Base-by-base conservation (phyloP, 805 yeast species). In the Metschnikowia henanensis region DNA sequence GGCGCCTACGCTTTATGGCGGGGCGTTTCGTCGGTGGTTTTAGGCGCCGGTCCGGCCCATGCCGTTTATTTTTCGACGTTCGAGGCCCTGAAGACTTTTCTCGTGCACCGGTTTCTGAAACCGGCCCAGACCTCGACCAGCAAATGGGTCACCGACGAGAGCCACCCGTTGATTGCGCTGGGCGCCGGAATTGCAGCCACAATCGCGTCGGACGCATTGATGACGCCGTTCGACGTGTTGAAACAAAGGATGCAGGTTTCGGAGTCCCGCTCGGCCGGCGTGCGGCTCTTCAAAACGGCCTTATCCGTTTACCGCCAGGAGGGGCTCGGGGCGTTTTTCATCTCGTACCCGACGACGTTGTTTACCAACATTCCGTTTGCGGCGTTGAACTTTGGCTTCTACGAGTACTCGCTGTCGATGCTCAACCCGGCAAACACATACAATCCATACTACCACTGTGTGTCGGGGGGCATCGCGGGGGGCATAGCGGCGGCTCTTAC, bases 11-110 rank as follows among this genome's bases (percentile, higher is more conserved):
- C 96, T 0, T 75, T 94, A 22, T 92, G 97, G 96, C 76, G 95
- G 59, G 99, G 99, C 43, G 87, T 92, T 15, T 83, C 89, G 19
- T 86, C 96, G 1, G 95, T 94, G 47, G 83, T 90, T 2, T 61
- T 92, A 49, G 99, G 99, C 30, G 97, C 99, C 15, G 99, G 99
- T 6, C 99, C 99, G 2, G 97, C 98, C 3, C 99, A 92, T 68
- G 98, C 98, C 3, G 85, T 94, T 6, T 92, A 94, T 66, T 92
- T 90, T 62, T 83, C 91, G n/a, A 95, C 94, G 4, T 94, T 90
- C 65, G 99, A 92, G 66, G 75, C 81, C 39, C 76, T 90, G 37
- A 85, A 86, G 60, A 80, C 84, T 6, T 60, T 73, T 10, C 65
- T 85, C 38, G 76, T 72, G 34, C 76, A 72, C 55, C 62, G 63